phyloP scores from a whole-genome alignment of 2,329 filamentous ascomycete species.

The Aspergillus tubingensis region DNA sequence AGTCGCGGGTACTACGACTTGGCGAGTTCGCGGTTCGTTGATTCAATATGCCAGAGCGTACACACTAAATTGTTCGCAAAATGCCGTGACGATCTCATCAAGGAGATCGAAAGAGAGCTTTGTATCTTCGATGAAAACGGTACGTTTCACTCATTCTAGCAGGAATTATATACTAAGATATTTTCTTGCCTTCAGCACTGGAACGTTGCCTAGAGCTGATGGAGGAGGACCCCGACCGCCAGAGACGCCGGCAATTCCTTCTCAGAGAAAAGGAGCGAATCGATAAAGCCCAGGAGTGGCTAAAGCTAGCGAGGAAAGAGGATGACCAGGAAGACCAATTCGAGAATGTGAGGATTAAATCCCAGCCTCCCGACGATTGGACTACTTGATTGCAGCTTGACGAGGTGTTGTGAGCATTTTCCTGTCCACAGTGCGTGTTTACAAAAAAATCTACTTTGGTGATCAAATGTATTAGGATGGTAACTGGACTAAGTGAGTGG shows the following conservation, averaged over 20 bases:
- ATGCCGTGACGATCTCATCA: conserved; percentile 36
- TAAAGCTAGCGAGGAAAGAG: conserved; percentile 22
- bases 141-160: conserved; percentile 18
- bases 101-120: conserved; percentile 32
- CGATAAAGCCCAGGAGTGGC: conserved; percentile 36
- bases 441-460: too few relatives aligned
- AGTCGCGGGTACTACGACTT: conserved; percentile 43
- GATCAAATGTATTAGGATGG: background rate
- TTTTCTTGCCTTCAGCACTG: conserved; percentile 24
- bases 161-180: background rate
- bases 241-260: conserved; percentile 33
- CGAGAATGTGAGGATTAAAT: conserved; percentile 13
- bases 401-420: background rate
- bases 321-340: conserved; percentile 12
- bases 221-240: conserved; percentile 40
- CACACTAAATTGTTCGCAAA: conserved; percentile 39
- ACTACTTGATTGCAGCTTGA: background rate
- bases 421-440: background rate
- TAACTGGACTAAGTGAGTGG: background rate
- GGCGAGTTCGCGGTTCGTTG: conserved; percentile 41
- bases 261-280: conserved; percentile 38
- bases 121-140: conserved; percentile 35
- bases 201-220: conserved; percentile 40
- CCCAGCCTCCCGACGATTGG: conserved; percentile 14
- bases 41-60: conserved; percentile 41